Evolutionary conservation across 257 asterid genomes (phyloP).

Genomic region (Solanum ossicruentum): DNA sequence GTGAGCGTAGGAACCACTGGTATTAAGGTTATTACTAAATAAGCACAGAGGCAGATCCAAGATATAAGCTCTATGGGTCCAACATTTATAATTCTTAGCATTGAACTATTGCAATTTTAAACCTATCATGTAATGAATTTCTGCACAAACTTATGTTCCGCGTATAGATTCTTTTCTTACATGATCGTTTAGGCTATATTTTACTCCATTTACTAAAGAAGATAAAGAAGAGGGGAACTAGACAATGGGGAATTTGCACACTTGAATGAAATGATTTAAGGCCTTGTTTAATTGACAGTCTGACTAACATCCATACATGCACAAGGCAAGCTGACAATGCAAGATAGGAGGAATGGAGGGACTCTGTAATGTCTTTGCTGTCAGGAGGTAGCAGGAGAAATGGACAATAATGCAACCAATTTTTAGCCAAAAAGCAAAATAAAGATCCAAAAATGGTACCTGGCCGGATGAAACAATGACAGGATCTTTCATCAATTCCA

Average conservation of each 20-base stretch:
- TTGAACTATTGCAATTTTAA: neutral
- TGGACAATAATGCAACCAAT: neutral
- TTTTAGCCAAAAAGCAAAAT: neutral
- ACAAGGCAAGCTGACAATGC: neutral
- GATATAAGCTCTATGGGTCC: neutral
- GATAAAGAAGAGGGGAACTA: neutral
- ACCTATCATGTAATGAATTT: neutral
- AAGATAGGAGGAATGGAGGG: neutral
- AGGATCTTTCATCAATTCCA: slow-evolving; percentile 94
- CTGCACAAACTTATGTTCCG: neutral
- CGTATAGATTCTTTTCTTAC: neutral
- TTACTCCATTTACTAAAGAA: neutral
- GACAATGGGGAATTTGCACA: neutral
- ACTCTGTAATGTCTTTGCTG: neutral
- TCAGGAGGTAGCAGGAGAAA: slow-evolving; percentile 4
- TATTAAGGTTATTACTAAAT: neutral
- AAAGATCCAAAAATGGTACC: slow-evolving; percentile 30
- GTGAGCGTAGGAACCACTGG: neutral
- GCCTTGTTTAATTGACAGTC: neutral
- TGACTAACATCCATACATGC: neutral
- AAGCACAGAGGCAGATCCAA: neutral
- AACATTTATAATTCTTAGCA: neutral
- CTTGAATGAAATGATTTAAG: neutral
- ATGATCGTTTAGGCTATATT: neutral
- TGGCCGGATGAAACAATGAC: slow-evolving; percentile 98